phyloP scores from a whole-genome alignment of 106 monocot species.

The Agapanthus africanus region DNA sequence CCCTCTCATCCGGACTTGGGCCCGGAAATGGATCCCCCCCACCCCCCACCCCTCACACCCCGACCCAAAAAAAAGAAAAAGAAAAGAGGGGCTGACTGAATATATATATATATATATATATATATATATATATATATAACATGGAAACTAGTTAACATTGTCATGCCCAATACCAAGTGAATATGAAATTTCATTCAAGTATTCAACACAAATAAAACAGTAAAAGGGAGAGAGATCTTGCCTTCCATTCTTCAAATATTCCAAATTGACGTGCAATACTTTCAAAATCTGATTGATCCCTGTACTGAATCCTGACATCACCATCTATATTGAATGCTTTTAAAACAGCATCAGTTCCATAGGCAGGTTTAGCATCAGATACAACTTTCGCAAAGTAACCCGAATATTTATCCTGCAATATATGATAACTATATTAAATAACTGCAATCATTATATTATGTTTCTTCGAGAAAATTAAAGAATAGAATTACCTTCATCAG shows the following conservation, averaged over 20 bases:
- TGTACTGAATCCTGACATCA: slow-evolving; percentile 79
- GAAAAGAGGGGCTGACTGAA: neutral
- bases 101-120: neutral
- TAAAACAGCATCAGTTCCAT: slow-evolving; percentile 48
- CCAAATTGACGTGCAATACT: slow-evolving; percentile 86
- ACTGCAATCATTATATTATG: neutral
- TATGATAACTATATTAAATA: neutral
- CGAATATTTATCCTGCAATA: slow-evolving; percentile 56
- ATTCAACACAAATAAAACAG: neutral
- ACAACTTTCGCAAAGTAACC: slow-evolving; percentile 71
- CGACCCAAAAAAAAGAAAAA: too few relatives aligned
- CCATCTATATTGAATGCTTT: slow-evolving; percentile 58
- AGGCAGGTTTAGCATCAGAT: slow-evolving; percentile 49
- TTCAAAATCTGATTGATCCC: slow-evolving; percentile 75
- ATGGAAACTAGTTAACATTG: neutral
- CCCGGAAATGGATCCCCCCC: too few relatives aligned
- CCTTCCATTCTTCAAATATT: slow-evolving; percentile 99
- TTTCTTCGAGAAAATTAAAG: neutral
- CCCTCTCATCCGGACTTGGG: too few relatives aligned
- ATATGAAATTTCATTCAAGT: neutral
- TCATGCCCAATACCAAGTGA: neutral
- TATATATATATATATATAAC: too few relatives aligned
- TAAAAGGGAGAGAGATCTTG: slow-evolving; percentile 12
- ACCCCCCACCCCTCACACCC: too few relatives aligned
- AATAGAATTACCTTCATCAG: slow-evolving; percentile 55